These are phyloP conservation scores for Gracilaria gracilis DNA, from an alignment of 23 red algal species.

Conservation along the genomic window DNA sequence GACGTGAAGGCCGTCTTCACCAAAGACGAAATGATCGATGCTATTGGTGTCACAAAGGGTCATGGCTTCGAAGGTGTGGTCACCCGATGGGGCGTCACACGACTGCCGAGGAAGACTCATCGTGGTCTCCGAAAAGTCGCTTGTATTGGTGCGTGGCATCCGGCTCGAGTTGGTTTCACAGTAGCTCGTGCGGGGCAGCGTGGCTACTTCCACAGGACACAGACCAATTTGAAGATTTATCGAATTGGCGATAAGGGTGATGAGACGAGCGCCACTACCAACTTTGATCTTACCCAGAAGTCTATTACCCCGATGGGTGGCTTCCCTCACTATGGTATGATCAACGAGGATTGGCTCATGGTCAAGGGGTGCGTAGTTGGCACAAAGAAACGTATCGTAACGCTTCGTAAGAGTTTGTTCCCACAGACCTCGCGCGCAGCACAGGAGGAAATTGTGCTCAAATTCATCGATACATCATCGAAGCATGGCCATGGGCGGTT, in stretches of 20 bases:
- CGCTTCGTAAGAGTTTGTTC: conserved; percentile 92
- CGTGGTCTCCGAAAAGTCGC: conserved; percentile 98
- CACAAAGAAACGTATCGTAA: conserved; percentile 92
- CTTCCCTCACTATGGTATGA: conserved; percentile 98
- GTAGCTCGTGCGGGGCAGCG: conserved; percentile 97
- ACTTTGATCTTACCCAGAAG: conserved; percentile 99
- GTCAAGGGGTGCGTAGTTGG: conserved; percentile 88
- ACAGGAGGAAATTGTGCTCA: conserved; percentile 92
- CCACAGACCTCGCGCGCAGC: conserved; percentile 84
- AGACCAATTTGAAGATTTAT: conserved; percentile 98
- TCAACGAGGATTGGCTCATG: conserved; percentile 99
- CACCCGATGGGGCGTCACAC: conserved; percentile 94
- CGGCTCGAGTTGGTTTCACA: conserved; percentile 89
- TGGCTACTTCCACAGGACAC: conserved; percentile 98
- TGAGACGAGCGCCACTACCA: conserved; percentile 85
- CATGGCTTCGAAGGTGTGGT: conserved; percentile 98
- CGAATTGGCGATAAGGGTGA: conserved; percentile 91
- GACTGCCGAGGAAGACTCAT: conserved; percentile 99
- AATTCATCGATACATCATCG: conserved; percentile 98
- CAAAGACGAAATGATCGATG: conserved; percentile 98
- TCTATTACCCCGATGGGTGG: conserved; percentile 96
- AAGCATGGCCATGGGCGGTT: conserved; percentile 98
- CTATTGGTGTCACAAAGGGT: conserved; percentile 97
- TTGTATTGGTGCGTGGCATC: conserved; percentile 99
- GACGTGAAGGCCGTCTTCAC: conserved; percentile 87